Percentiles rank a stretch among this genome's conserved stretches.
Evolutionary conservation across 352 stramenopile species (phyloP).

Genomic region (Phytophthora capsici): DNA sequence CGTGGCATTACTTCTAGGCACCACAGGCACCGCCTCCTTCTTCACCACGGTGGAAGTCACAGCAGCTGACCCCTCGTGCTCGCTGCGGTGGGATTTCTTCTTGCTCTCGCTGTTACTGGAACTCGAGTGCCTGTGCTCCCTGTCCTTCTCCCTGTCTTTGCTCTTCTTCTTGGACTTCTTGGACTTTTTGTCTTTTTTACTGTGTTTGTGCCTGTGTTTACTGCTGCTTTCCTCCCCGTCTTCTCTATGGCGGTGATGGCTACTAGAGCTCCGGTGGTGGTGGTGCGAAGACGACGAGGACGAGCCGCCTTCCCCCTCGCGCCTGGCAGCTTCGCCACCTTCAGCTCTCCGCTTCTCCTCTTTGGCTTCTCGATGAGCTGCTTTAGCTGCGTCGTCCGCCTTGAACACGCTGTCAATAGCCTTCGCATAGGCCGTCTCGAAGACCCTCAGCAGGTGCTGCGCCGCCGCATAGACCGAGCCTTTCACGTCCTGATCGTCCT

Average conservation of each 20-base stretch:
- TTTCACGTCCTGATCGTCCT: conserved; percentile 76
- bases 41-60: conserved; percentile 5
- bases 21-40: conserved; percentile 3
- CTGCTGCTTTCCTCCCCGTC: conserved; percentile 31
- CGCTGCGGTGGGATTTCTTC: conserved; percentile 51
- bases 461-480: conserved; percentile 82
- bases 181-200: conserved; percentile 73
- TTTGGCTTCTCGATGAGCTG: conserved; percentile 40
- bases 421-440: conserved; percentile 85
- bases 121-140: conserved; percentile 43
- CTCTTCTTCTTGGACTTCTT: conserved; percentile 82
- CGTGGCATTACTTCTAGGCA: background rate
- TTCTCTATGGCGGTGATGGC: conserved; percentile 30
- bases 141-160: conserved; percentile 71
- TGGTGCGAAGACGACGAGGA: conserved; percentile 23
- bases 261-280: conserved; percentile 20
- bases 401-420: conserved; percentile 67
- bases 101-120: conserved; percentile 44
- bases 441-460: conserved; percentile 80
- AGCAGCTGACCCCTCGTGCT: conserved; percentile 8
- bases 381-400: conserved; percentile 41
- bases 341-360: conserved; percentile 25
- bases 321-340: conserved; percentile 1
- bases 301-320: conserved; percentile 7
- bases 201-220: conserved; percentile 66